Evolutionary conservation across 257 asterid genomes (phyloP).

Genomic region (Nicotiana undulata): DNA sequence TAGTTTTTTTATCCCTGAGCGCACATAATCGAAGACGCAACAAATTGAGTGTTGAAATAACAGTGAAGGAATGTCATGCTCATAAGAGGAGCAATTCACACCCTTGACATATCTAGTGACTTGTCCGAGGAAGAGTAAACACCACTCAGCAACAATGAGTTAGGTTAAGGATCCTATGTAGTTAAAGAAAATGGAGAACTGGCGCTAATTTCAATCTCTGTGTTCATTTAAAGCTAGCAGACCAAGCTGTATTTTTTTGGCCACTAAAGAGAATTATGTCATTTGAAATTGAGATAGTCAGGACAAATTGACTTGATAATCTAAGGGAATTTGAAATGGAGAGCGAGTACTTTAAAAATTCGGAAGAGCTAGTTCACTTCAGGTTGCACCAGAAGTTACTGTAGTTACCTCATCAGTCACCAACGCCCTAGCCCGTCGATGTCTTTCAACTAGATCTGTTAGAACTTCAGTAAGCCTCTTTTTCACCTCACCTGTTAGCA

Average conservation of each 20-base stretch:
- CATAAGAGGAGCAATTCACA: background rate
- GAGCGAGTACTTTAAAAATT: background rate
- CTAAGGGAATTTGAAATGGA: background rate
- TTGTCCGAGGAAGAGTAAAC: background rate
- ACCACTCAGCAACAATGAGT: background rate
- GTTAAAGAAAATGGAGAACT: background rate
- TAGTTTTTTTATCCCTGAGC: background rate
- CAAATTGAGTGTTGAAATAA: background rate
- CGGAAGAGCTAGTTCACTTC: background rate
- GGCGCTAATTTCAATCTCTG: background rate
- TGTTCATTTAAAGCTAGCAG: background rate
- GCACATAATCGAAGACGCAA: background rate
- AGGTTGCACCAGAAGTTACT: background rate
- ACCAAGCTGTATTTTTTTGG: background rate
- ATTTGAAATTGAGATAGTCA: background rate
- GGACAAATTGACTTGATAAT: background rate
- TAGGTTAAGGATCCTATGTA: background rate
- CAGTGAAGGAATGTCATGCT: background rate
- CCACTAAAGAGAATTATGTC: background rate
- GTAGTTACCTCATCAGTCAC: slow-evolving; percentile 82
- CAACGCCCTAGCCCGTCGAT: slow-evolving; percentile 68
- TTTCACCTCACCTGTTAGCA: slow-evolving; percentile 95
- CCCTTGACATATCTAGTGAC: background rate
- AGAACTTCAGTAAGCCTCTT: slow-evolving; percentile 61
- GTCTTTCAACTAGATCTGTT: slow-evolving; percentile 76